These are phyloP conservation scores for Boehmeria nivea DNA, from an alignment of 306 rosid species.

Conservation along the genomic window DNA sequence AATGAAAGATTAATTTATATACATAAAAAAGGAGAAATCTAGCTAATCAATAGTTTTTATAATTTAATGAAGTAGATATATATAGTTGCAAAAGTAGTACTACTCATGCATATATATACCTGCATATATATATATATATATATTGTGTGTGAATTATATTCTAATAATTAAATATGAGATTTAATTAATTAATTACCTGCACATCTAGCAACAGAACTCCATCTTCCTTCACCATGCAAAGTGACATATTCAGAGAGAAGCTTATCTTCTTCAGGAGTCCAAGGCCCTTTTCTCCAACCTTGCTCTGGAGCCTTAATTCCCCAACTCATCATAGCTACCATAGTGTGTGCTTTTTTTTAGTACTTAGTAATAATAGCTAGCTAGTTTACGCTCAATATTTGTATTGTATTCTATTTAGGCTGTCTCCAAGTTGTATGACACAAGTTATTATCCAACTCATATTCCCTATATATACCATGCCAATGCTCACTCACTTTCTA, in stretches of 20 bases:
- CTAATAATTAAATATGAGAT: no score
- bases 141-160: neutral
- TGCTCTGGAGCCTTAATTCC: slow-evolving; percentile 10
- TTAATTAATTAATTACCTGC: slow-evolving; percentile 47
- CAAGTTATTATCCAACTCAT: neutral
- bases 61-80: no score
- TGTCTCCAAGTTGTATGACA: slow-evolving; percentile 26
- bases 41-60: no score
- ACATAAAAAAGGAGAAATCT: no score
- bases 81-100: no score
- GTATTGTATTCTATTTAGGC: no score
- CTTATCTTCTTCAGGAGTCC: slow-evolving; percentile 72
- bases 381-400: no score
- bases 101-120: neutral
- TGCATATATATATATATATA: neutral
- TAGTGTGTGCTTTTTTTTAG: neutral
- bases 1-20: no score
- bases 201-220: slow-evolving; percentile 48
- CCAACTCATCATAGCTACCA: slow-evolving; percentile 27
- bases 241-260: slow-evolving; percentile 44
- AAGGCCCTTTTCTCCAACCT: slow-evolving; percentile 71
- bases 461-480: neutral
- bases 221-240: slow-evolving; percentile 53
- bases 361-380: neutral
- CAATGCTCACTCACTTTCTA: slow-evolving; percentile 5